Evolutionary conservation across 1,139 yeast genomes (phyloP).

Genomic region (Ogataea hybrid): DNA sequence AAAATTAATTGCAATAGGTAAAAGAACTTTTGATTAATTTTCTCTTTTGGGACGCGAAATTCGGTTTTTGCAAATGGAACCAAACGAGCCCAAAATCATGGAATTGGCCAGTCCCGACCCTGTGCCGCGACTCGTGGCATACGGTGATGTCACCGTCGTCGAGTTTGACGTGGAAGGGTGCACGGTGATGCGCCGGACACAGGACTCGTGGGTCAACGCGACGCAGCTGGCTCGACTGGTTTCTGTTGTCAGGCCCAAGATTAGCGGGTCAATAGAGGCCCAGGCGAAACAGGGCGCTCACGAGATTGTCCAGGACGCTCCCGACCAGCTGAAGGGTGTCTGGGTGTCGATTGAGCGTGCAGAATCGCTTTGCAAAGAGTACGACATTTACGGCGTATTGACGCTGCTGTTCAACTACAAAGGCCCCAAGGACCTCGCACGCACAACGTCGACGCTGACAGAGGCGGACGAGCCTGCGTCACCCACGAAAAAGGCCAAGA

Average conservation of each 20-base stretch:
- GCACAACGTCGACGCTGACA: slow-evolving; percentile 35
- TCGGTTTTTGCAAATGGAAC: slow-evolving; percentile 1
- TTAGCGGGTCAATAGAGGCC: slow-evolving; percentile 81
- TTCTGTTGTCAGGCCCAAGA: slow-evolving; percentile 78
- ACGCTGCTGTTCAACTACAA: slow-evolving; percentile 64
- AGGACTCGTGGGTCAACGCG: slow-evolving; percentile 87
- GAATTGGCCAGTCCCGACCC: background rate
- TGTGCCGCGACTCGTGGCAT: slow-evolving; percentile 45
- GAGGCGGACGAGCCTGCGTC: slow-evolving; percentile 34
- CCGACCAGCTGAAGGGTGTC: slow-evolving; percentile 93
- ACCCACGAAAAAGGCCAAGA: slow-evolving; percentile 14
- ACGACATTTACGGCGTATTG: slow-evolving; percentile 60
- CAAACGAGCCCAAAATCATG: background rate
- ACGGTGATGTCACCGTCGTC: slow-evolving; percentile 66
- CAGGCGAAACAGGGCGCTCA: slow-evolving; percentile 85
- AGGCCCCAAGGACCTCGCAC: slow-evolving; percentile 38
- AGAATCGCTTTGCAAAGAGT: slow-evolving; percentile 56
- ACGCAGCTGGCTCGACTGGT: slow-evolving; percentile 89
- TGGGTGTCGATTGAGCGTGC: slow-evolving; percentile 81
- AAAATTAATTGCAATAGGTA: slow-evolving; percentile 4
- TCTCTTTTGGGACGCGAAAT: slow-evolving; percentile 9
- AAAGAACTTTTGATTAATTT: no score
- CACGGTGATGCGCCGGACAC: slow-evolving; percentile 76
- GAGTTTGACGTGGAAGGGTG: slow-evolving; percentile 70
- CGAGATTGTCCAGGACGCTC: slow-evolving; percentile 94